phyloP scores from a whole-genome alignment of 768 basidiomycete species.

The Wakefieldia striispora region DNA sequence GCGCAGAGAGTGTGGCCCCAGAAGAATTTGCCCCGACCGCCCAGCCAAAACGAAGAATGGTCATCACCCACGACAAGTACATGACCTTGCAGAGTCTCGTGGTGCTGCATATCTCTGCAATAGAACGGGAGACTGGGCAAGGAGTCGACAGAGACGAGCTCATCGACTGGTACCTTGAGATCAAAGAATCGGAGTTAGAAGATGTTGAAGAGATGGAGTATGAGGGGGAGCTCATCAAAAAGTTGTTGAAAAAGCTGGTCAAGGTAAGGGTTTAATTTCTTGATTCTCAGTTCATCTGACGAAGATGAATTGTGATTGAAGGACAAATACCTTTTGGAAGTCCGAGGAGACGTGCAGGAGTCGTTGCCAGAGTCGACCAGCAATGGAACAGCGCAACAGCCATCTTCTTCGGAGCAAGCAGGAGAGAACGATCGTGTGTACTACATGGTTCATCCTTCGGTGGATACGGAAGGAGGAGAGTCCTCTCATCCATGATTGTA shows the following conservation, averaged over 20 bases:
- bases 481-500: slow-evolving; percentile 33
- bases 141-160: slow-evolving; percentile 90
- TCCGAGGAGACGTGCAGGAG: slow-evolving; percentile 81
- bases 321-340: slow-evolving; percentile 85
- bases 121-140: slow-evolving; percentile 70
- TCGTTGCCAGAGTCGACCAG: slow-evolving; percentile 63
- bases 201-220: slow-evolving; percentile 87
- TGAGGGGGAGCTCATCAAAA: slow-evolving; percentile 86
- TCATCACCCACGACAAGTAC: slow-evolving; percentile 96
- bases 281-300: slow-evolving; percentile 2
- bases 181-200: slow-evolving; percentile 78
- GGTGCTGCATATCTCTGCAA: slow-evolving; percentile 74
- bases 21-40: slow-evolving; percentile 38
- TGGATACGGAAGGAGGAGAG: slow-evolving; percentile 61
- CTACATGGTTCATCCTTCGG: slow-evolving; percentile 89
- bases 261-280: slow-evolving; percentile 54
- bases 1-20: slow-evolving; percentile 25
- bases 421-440: slow-evolving; percentile 67
- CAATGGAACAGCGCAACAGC: slow-evolving; percentile 48
- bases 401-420: slow-evolving; percentile 49
- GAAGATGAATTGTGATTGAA: slow-evolving; percentile 25
- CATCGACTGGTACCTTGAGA: slow-evolving; percentile 95
- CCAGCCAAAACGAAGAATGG: slow-evolving; percentile 69
- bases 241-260: slow-evolving; percentile 85
- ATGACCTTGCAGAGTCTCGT: slow-evolving; percentile 86